A percentile compares a stretch with the other conserved stretches of the same genome.
phyloP scores from a whole-genome alignment of 352 stramenopile genomes.

The Detonula confervacea region DNA sequence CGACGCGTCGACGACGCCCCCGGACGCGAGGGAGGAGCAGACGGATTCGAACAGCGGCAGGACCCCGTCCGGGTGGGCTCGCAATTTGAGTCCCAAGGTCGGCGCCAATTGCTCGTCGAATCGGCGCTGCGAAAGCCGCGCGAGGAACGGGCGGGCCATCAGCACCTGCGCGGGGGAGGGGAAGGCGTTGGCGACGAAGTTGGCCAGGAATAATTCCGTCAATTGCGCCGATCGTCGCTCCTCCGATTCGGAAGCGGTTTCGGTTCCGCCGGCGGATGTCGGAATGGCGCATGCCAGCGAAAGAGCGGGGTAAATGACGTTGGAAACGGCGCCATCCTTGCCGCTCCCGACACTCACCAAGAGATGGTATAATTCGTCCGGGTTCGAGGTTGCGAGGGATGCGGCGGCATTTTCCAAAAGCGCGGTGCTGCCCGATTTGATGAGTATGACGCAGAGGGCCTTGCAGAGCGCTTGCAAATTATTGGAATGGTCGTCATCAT shows the following conservation, averaged over 20 bases:
- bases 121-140: not conserved
- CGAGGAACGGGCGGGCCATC: constrained; percentile 28
- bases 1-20: constrained; percentile 13
- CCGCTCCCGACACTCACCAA: constrained; percentile 3
- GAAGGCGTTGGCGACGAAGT: constrained; percentile 12
- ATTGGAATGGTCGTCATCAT: not conserved
- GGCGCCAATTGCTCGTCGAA: constrained; percentile 50
- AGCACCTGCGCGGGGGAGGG: constrained; percentile 19
- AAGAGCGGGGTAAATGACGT: constrained; percentile 18
- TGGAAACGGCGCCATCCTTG: not conserved
- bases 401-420: constrained; percentile 5
- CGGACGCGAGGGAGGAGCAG: constrained; percentile 22
- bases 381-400: not conserved
- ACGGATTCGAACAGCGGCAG: constrained; percentile 42
- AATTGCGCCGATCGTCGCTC: no score
- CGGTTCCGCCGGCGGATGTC: not conserved
- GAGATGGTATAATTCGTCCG: not conserved
- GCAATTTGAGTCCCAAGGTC: constrained; percentile 59
- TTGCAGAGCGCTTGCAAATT: constrained; percentile 29
- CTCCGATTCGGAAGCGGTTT: not conserved
- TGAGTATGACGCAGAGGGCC: constrained; percentile 27
- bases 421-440: constrained; percentile 1
- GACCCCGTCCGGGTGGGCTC: constrained; percentile 61
- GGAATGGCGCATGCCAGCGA: constrained; percentile 24
- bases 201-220: constrained; percentile 21